phyloP scores from a whole-genome alignment of 768 basidiomycete genomes.

The Rhizopogon salebrosus region DNA sequence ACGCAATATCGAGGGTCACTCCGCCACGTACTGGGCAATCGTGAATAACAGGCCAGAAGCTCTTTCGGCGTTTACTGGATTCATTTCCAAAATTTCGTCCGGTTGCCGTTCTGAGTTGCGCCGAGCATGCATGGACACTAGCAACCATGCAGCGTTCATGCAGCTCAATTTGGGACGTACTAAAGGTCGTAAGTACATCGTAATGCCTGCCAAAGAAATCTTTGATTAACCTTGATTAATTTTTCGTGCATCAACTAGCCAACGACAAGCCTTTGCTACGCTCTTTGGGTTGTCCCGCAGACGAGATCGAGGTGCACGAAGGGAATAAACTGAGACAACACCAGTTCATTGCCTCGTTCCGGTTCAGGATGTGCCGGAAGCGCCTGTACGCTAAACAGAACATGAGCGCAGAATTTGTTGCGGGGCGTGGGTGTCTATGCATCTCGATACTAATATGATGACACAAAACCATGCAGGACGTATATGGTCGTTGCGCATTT shows the following conservation, averaged over 20 bases:
- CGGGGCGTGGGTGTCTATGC: conserved; percentile 16
- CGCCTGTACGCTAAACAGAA: no score
- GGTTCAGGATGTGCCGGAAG: not conserved
- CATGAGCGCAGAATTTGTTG: not conserved
- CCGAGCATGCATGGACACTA: not conserved
- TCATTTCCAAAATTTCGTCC: not conserved
- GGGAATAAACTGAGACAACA: not conserved
- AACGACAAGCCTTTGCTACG: not conserved
- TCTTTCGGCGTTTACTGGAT: not conserved
- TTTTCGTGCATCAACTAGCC: not conserved
- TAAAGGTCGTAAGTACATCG: not conserved
- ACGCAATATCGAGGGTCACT: not conserved
- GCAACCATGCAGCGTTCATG: not conserved
- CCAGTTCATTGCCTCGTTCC: not conserved
- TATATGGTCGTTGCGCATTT: not conserved
- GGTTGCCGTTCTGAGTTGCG: not conserved
- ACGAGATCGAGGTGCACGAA: not conserved
- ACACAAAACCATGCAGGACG: not conserved
- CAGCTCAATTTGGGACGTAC: not conserved
- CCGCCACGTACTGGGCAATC: not conserved
- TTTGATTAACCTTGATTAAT: no score
- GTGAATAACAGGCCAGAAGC: not conserved
- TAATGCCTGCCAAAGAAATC: not conserved
- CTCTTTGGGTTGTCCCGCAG: not conserved
- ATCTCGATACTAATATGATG: not conserved